Conservation (phyloP, 164 flowering plant genomes). For the Piper longum region DNA sequence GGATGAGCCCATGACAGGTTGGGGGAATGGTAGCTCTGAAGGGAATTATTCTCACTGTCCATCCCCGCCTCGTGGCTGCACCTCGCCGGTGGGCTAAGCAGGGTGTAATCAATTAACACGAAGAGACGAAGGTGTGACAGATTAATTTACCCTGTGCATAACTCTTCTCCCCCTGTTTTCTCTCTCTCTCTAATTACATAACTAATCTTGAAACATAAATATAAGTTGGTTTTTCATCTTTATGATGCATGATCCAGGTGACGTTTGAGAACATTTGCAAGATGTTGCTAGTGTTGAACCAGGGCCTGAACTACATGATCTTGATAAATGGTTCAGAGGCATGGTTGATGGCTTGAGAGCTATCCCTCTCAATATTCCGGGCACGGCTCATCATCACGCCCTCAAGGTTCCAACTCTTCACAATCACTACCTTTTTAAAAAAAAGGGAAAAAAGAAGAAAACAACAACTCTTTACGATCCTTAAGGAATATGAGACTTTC, state of each 20-base stretch:
- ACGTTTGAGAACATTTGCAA: conserved; percentile 31
- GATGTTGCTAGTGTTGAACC: conserved; percentile 36
- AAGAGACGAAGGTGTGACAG: conserved; percentile 32
- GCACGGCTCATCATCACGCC: conserved; percentile 30
- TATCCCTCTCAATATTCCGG: conserved; percentile 30
- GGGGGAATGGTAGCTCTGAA: conserved; percentile 21
- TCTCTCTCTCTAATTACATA: too few species aligned
- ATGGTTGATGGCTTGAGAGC: conserved; percentile 35
- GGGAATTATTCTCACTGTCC: conserved; percentile 16
- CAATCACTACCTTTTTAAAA: not conserved
- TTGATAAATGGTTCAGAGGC: conserved; percentile 22
- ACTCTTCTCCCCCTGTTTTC: not conserved
- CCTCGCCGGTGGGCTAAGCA: conserved; percentile 16
- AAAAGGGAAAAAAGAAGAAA: too few species aligned
- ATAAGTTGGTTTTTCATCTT: too few species aligned
- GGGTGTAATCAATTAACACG: conserved; percentile 9
- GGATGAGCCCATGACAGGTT: conserved; percentile 24
- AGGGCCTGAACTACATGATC: conserved; percentile 21
- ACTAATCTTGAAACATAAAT: not conserved
- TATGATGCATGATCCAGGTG: conserved; percentile 11
- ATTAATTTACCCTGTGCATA: conserved; percentile 3
- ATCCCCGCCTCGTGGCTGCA: conserved; percentile 18
- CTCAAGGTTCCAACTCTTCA: conserved; percentile 15
- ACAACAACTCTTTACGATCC: too few species aligned
- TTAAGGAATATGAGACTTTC: too few species aligned